Evolutionary conservation across 805 yeast species (phyloP), one percentile per base, ranked within the genome.

Genomic region (Barnettozyma wickerhamii): DNA sequence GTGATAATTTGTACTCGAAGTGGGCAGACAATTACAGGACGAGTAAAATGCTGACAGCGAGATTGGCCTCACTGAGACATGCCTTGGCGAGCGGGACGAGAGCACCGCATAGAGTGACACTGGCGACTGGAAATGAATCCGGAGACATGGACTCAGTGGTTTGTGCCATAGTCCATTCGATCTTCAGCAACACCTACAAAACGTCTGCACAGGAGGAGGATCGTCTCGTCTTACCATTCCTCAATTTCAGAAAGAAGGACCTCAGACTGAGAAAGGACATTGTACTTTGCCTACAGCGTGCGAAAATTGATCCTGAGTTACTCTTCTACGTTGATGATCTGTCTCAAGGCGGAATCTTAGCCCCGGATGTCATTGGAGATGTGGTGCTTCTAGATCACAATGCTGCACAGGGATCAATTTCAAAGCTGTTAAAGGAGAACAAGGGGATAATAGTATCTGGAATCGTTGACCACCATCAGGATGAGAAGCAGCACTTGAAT

Each of bases 61-160:
- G 17, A 9, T 15, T 28, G 13, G 5, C 30, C 10, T n/a, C 30
- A 28, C 18, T 28, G 9, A 28, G 30, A 28, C 10, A 28, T 12
- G 26, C 12, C 12, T 12, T 23, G 12, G 3, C 12, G 9, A 23
- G 12, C 12, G 26, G 26, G 26, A 23, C 9, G 12, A 9, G 12
- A 9, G 12, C 3, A 7, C 7, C 30, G 14, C 30, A 28, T n/a
- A 21, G 18, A 18, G 19, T 37, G 9, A 30, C 28, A 7, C 54
- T 82, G 18, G 90, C 82, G 0, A 66, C 83, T 0, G 97, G 97
- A 1, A 89, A 89, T 55, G 93, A 88, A 53, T 77, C 93, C 5
- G 90, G 93, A 0, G 84, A 91, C 60, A 65, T 93, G 65, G 99
- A 91, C 60, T 90, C 97, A 0, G 83, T 89, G 24, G 75, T 87